phyloP scores from a whole-genome alignment of 1,284 basidiomycete genomes.

The Moesziomyces sp. region DNA sequence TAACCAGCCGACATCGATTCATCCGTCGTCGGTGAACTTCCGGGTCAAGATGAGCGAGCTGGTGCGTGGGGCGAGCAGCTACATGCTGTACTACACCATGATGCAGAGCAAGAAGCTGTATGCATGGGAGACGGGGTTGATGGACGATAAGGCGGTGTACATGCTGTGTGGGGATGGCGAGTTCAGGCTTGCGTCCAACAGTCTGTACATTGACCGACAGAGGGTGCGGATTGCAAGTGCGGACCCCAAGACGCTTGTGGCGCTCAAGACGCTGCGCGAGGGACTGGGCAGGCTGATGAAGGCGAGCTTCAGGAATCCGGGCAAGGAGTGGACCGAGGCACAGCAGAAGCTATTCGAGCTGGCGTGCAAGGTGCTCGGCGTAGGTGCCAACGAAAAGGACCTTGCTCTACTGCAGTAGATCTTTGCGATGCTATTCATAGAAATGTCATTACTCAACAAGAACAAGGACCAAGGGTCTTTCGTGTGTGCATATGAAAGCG shows the following conservation, averaged over 20 bases:
- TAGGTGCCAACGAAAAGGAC: conserved; percentile 57
- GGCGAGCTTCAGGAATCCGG: conserved; percentile 71
- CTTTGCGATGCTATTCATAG: no score
- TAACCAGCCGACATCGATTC: conserved; percentile 83
- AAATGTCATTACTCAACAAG: no score
- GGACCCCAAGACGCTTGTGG: conserved; percentile 76
- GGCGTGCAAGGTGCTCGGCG: conserved; percentile 68
- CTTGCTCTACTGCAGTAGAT: conserved; percentile 35
- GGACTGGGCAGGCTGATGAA: conserved; percentile 77
- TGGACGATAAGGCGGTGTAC: conserved; percentile 84
- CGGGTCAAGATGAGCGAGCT: conserved; percentile 33
- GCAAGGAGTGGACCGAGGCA: conserved; percentile 74
- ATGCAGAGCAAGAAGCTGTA: conserved; percentile 91
- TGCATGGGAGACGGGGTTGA: conserved; percentile 94
- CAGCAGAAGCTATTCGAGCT: conserved; percentile 76
- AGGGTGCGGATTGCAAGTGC: conserved; percentile 79
- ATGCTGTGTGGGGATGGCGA: conserved; percentile 92
- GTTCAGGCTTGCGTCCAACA: conserved; percentile 82
- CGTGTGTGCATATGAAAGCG: neutral
- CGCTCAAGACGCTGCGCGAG: conserved; percentile 81
- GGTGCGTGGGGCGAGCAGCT: conserved; percentile 33
- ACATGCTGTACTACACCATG: conserved; percentile 55
- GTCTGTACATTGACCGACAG: conserved; percentile 84
- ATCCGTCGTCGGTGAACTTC: conserved; percentile 76
- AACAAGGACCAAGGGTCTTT: no score